These are phyloP conservation scores for Coemansia sp. DNA, from an alignment of 192 early-diverging fungal species.

Conservation along the genomic window DNA sequence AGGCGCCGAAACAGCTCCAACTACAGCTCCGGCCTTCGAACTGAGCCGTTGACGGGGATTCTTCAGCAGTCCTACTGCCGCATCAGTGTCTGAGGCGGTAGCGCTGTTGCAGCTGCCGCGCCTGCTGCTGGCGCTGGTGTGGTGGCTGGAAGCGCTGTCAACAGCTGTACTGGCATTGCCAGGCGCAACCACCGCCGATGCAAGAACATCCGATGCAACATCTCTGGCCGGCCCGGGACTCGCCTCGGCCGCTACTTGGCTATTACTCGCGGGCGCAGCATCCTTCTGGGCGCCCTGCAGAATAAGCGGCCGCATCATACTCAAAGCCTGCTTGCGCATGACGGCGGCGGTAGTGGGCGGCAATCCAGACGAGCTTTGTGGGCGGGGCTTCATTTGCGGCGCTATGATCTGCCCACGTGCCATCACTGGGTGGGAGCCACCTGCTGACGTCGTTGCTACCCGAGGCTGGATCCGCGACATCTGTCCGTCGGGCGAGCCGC, in stretches of 20 bases:
- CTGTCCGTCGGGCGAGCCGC: constrained; percentile 8
- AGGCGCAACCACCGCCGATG: background rate
- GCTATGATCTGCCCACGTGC: constrained; percentile 36
- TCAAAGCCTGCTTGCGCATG: constrained; percentile 18
- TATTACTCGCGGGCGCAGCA: background rate
- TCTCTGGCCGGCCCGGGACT: background rate
- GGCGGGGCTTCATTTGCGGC: background rate
- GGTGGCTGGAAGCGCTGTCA: background rate
- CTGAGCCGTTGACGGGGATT: background rate
- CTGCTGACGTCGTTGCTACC: constrained; percentile 27
- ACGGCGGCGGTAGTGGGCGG: too few species aligned
- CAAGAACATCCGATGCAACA: background rate
- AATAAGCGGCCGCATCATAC: constrained; percentile 32
- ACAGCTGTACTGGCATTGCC: background rate
- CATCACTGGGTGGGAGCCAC: constrained; percentile 21
- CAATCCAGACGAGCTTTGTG: background rate
- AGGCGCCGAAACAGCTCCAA: background rate
- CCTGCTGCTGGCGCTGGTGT: background rate
- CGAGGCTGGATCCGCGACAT: constrained; percentile 22
- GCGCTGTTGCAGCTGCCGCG: background rate
- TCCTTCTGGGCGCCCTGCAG: background rate
- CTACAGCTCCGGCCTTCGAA: background rate
- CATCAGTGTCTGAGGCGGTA: background rate
- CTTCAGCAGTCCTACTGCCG: background rate
- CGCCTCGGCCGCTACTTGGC: background rate